phyloP scores from a whole-genome alignment of 2,329 filamentous ascomycete species.

The Monilinia vaccinii-corymbosi region DNA sequence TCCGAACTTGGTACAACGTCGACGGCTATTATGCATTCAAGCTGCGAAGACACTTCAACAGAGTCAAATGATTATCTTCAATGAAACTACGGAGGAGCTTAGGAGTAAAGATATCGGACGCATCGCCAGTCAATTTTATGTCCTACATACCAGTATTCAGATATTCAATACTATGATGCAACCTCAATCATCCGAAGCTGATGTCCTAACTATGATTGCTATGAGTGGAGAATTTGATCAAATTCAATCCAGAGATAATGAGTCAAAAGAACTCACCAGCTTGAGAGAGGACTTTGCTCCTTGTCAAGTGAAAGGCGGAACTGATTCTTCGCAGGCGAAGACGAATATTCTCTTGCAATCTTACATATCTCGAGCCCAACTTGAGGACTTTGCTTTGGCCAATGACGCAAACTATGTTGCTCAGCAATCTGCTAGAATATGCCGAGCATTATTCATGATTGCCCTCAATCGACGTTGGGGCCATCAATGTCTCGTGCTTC shows the following conservation, averaged over 20 bases:
- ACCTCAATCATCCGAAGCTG: constrained; percentile 75
- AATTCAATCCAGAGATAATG: constrained; percentile 82
- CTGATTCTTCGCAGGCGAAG: constrained; percentile 69
- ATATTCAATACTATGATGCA: constrained; percentile 96
- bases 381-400: constrained; percentile 87
- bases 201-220: constrained; percentile 91
- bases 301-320: constrained; percentile 69
- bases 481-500: constrained; percentile 81
- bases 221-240: constrained; percentile 98
- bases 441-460: constrained; percentile 92
- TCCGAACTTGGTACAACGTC: constrained; percentile 74
- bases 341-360: constrained; percentile 93
- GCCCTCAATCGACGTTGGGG: constrained; percentile 93
- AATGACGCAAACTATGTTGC: constrained; percentile 94
- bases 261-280: constrained; percentile 74
- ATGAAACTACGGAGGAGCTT: constrained; percentile 86
- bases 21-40: constrained; percentile 78
- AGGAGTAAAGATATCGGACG: constrained; percentile 90
- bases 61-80: constrained; percentile 99
- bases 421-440: constrained; percentile 91
- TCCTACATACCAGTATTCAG: constrained; percentile 85
- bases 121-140: constrained; percentile 96
- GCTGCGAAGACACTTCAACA: constrained; percentile 80
- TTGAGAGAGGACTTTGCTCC: constrained; percentile 54
- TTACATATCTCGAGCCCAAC: constrained; percentile 78